Evolutionary conservation across 257 asterid species (phyloP).

Genomic region (Ajuga chamaepitys): DNA sequence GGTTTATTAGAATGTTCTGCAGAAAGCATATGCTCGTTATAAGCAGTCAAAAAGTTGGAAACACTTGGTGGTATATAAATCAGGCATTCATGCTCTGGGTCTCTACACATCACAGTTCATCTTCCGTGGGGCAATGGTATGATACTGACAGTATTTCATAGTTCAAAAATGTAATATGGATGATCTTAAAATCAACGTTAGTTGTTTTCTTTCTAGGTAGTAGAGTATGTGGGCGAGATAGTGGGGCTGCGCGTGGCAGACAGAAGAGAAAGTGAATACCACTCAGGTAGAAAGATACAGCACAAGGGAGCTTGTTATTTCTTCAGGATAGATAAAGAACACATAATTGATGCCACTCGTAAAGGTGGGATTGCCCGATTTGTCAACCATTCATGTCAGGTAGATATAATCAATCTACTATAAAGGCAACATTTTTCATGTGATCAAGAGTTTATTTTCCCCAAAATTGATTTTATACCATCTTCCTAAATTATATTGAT

Average conservation of each 20-base stretch:
- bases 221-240: conserved; percentile 62
- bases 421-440: not conserved
- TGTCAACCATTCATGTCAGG: conserved; percentile 65
- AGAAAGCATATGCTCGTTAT: conserved; percentile 55
- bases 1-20: conserved; percentile 14
- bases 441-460: not conserved
- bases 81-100: conserved; percentile 65
- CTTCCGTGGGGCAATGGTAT: conserved; percentile 49
- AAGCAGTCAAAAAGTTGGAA: conserved; percentile 57
- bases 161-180: not conserved
- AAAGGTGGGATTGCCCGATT: conserved; percentile 75
- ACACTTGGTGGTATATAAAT: conserved; percentile 57
- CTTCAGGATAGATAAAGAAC: conserved; percentile 56
- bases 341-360: conserved; percentile 59
- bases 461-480: not conserved
- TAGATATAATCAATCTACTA: conserved; percentile 7
- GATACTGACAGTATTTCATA: conserved; percentile 11
- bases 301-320: conserved; percentile 67
- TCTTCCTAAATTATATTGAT: not conserved
- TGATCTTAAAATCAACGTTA: not conserved
- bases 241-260: conserved; percentile 64
- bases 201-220: conserved; percentile 35
- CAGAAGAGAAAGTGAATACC: conserved; percentile 57
- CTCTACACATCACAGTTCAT: conserved; percentile 64
- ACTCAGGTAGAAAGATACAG: conserved; percentile 52